Conservation (phyloP, 495 filamentous ascomycete genomes). For the Oidiodendron maius region DNA sequence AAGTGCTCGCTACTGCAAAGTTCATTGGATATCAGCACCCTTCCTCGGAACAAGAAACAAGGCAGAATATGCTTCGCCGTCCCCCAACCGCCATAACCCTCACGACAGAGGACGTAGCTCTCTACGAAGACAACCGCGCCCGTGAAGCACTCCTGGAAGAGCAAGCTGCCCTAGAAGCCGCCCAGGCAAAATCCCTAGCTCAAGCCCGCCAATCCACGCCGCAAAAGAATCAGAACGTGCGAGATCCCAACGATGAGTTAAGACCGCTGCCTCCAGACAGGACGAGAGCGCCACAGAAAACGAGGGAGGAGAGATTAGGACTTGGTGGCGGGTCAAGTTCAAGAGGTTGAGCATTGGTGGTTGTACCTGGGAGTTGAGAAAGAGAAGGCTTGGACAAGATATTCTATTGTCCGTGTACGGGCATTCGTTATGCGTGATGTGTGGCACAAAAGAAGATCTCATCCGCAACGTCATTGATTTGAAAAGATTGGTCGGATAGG, state of each 20-base stretch:
- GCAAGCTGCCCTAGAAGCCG: slow-evolving; percentile 14
- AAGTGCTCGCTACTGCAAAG: too few species aligned
- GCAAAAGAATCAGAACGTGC: slow-evolving; percentile 12
- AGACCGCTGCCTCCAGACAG: slow-evolving; percentile 51
- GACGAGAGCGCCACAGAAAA: slow-evolving; percentile 36
- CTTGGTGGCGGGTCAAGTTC: slow-evolving; percentile 23
- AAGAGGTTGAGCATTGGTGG: slow-evolving; percentile 6
- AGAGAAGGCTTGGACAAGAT: too few species aligned
- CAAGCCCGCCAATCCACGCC: slow-evolving; percentile 20
- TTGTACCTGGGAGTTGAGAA: too few species aligned
- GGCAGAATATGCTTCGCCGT: slow-evolving; percentile 84
- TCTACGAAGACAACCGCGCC: slow-evolving; percentile 60
- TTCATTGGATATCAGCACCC: too few species aligned
- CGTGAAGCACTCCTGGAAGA: slow-evolving; percentile 24
- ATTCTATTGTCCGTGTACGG: too few species aligned
- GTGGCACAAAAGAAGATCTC: too few species aligned
- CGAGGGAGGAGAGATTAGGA: slow-evolving; percentile 41
- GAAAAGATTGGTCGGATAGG: too few species aligned
- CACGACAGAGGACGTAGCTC: slow-evolving; percentile 69
- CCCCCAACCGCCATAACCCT: slow-evolving; percentile 72
- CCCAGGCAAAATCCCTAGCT: too few species aligned
- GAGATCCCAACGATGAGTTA: slow-evolving; percentile 52
- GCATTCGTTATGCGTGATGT: too few species aligned
- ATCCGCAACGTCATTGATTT: too few species aligned
- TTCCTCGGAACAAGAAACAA: too few species aligned